Conservation (phyloP, 1,284 basidiomycete genomes). For the Pseudozyma pruni region DNA sequence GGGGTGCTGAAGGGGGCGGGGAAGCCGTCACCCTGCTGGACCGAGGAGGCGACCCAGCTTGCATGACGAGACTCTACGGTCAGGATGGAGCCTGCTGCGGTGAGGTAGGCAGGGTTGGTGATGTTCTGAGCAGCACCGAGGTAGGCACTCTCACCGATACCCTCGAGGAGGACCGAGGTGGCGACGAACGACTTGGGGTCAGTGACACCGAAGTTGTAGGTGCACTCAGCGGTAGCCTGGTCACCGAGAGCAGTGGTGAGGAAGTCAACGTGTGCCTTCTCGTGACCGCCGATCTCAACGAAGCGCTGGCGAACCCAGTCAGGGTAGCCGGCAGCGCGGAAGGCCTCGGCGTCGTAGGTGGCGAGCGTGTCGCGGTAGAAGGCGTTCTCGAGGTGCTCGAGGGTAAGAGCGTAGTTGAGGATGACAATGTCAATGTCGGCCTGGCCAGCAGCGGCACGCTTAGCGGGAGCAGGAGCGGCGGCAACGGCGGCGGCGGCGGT, state of each 20-base stretch:
- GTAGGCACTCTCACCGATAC: conserved; percentile 73
- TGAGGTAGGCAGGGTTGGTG: conserved; percentile 52
- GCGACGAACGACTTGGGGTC: conserved; percentile 71
- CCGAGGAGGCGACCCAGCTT: conserved; percentile 51
- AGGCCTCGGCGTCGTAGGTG: conserved; percentile 70
- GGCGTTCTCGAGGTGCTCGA: conserved; percentile 77
- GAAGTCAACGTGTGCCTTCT: conserved; percentile 72
- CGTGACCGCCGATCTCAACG: conserved; percentile 69
- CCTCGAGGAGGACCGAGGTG: conserved; percentile 74
- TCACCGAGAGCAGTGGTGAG: conserved; percentile 73
- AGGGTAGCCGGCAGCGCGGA: conserved; percentile 72
- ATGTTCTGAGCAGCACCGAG: conserved; percentile 72
- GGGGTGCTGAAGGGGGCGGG: conserved; percentile 71
- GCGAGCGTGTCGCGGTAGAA: conserved; percentile 71
- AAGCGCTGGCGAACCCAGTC: conserved; percentile 71
- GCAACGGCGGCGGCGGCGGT: conserved; percentile 50
- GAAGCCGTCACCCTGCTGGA: conserved; percentile 50
- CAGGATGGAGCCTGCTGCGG: conserved; percentile 56
- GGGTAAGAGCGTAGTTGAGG: conserved; percentile 75
- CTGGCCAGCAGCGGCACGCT: conserved; percentile 61
- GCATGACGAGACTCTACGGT: conserved; percentile 56
- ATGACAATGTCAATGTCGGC: conserved; percentile 68
- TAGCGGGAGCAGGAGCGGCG: conserved; percentile 36
- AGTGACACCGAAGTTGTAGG: conserved; percentile 72
- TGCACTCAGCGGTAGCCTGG: conserved; percentile 72